Percentiles rank a stretch among this genome's conserved stretches.
These are phyloP conservation scores for Euryodendron excelsum DNA, from an alignment of 148 eudicot genomes.

Conservation along the genomic window DNA sequence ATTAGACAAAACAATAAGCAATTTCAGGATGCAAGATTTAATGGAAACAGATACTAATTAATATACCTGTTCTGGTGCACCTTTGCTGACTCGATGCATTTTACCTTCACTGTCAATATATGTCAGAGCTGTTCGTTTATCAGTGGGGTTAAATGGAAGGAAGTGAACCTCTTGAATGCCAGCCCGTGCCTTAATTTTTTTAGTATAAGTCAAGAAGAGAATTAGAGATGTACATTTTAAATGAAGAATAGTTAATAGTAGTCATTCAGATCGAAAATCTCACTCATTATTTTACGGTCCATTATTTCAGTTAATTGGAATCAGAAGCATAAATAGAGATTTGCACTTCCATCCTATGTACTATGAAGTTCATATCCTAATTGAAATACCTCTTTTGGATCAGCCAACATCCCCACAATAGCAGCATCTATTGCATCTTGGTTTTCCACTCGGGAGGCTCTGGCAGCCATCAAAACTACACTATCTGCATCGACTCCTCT, in stretches of 20 bases:
- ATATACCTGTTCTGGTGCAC: constrained; percentile 47
- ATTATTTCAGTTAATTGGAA: background rate
- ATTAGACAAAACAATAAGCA: background rate
- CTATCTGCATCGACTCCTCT: constrained; percentile 47
- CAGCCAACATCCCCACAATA: constrained; percentile 49
- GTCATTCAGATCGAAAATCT: background rate
- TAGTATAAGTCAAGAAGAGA: background rate
- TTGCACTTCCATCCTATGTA: background rate
- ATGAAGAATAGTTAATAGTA: background rate
- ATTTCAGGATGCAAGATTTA: background rate
- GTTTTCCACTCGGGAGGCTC: constrained; percentile 64
- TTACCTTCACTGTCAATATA: constrained; percentile 47
- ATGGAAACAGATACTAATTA: background rate
- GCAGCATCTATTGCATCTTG: constrained; percentile 66
- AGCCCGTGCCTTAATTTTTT: constrained; percentile 46
- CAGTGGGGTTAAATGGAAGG: constrained; percentile 57
- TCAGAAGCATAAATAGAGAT: background rate
- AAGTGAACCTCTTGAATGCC: constrained; percentile 58
- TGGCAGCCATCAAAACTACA: constrained; percentile 65
- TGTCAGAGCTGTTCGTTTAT: constrained; percentile 58
- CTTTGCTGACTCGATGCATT: constrained; percentile 58
- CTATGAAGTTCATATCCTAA: background rate
- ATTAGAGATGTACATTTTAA: background rate
- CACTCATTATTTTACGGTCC: background rate
- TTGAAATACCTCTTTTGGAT: constrained; percentile 49